Evolutionary conservation across 306 rosid genomes (phyloP), one percentile per base, ranked within the genome.

Genomic region (Trichosanthes truncata): DNA sequence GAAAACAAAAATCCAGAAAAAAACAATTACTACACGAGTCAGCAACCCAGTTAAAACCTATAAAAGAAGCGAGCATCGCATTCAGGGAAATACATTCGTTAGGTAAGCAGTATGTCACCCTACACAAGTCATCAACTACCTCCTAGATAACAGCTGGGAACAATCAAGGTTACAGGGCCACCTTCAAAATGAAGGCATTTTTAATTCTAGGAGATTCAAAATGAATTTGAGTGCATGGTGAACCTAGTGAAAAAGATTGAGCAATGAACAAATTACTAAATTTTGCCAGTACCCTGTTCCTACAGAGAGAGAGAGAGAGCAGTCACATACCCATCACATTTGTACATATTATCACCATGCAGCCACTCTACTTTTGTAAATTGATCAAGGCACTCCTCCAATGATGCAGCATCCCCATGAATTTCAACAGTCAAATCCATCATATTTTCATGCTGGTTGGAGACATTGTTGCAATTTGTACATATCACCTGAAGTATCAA

Each of bases 341-440:
- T 95, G 85, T 95, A 95, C 97, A 81, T 91, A 84, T 95, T 95
- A 15, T 95, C 98, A 25, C 97, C 98, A 56, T 95, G 89, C 82
- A 96, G 98, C 78, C 89, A 85, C 84, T 96, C 99, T 84, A 82
- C 84, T 83, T 35, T 88, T 18, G 99, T 96, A 84, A 93, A 96
- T 84, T 93, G 99, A 76, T 91, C 91, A 40, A 96, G 93, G 87
- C 99, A 96, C 87, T 93, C 96, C 88, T 93, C 98, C 82, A 96
- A 84, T 60, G 96, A 96, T 74, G 87, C 86, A 82, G 97, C 98
- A 83, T 93, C 94, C 75, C 99, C 99, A 41, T 96, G 98, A 83
- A 96, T 96, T 82, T 96, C 99, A 77, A 96, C 99, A 17, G 98
- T 91, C 84, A 96, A 88, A 85, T 96, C 99, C 99, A 96, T 91